Evolutionary conservation across 2,329 filamentous ascomycete species (phyloP), one percentile per base, ranked within the genome.

Genomic region (Trichoderma harzianum): DNA sequence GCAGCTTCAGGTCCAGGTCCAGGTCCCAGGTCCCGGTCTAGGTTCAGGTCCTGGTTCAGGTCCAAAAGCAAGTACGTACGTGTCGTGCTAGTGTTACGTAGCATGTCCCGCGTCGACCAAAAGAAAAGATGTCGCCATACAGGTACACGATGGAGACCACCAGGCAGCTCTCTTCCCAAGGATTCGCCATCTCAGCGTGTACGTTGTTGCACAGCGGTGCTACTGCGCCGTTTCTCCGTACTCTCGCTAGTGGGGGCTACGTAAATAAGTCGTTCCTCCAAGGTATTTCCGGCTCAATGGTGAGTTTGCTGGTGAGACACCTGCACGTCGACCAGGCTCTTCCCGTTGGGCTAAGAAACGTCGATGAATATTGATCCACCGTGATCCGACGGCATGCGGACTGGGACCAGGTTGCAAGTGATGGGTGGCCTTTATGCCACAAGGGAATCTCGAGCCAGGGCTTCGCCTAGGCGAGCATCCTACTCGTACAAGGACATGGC

Each of bases 271-370:
- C 55, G 21, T 61, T 47, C 21, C 51, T 28, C 32, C 39, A 32
- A 69, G 57, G 70, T 61, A 71, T 71, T 68, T 71, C 63, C 70
- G 63, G 63, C 70, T 61, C 55, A 68, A 68, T 69, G 66, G 57
- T 69, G 66, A 69, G 66, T 57, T 69, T 69, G 55, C 39, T 69
- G 66, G 66, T 61, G 66, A 69, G 66, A 69, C 66, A 61, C 55
- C 57, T 36, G 66, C 66, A 69, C 30, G 32, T 61, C 28, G 66
- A 69, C 66, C 66, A 18, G 65, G 65, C 65, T 60, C 65, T 47
- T 60, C 53, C 36, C 65, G 65, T 58, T 61, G 66, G 57, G 28
- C 66, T 21, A 60, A 58, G 47, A 70, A 28, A 58, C 61, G 24
- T 65, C 61, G 60, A 65, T 32, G 61, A 64, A 57, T 57, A 61